Percentiles rank a stretch among this genome's conserved stretches.
phyloP scores from a whole-genome alignment of 164 flowering plant species.

The Pachysandra terminalis region DNA sequence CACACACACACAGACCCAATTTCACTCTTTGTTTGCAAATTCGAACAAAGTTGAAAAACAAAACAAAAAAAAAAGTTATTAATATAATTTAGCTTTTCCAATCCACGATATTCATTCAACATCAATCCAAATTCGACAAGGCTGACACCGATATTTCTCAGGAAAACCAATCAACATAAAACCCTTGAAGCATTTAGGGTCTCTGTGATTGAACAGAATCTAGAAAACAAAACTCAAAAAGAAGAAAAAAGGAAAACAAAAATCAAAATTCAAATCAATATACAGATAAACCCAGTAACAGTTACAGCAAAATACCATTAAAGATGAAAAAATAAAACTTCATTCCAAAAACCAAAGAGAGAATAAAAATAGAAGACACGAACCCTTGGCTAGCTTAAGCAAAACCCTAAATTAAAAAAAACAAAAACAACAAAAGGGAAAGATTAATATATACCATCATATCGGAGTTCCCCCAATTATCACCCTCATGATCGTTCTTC shows the following conservation, averaged over 20 bases:
- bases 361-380: too few relatives aligned
- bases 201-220: neutral
- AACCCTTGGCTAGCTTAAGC: too few relatives aligned
- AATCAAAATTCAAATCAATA: neutral
- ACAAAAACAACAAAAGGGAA: neutral
- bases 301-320: too few relatives aligned
- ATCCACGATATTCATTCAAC: too few relatives aligned
- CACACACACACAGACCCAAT: neutral
- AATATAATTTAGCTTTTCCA: too few relatives aligned
- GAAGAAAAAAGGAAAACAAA: too few relatives aligned
- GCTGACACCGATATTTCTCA: neutral
- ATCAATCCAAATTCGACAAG: too few relatives aligned
- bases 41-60: neutral
- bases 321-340: too few relatives aligned
- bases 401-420: neutral
- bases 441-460: neutral
- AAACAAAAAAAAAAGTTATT: neutral
- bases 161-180: neutral
- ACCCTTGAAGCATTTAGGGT: neutral
- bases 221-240: neutral
- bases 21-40: neutral
- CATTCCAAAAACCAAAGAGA: too few relatives aligned
- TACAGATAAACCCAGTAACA: too few relatives aligned
- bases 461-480: neutral
- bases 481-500: constrained; percentile 6